Percentiles rank a stretch among this genome's conserved stretches.
Conservation (phyloP, 257 asterid genomes). For the Solanum boliviense region DNA sequence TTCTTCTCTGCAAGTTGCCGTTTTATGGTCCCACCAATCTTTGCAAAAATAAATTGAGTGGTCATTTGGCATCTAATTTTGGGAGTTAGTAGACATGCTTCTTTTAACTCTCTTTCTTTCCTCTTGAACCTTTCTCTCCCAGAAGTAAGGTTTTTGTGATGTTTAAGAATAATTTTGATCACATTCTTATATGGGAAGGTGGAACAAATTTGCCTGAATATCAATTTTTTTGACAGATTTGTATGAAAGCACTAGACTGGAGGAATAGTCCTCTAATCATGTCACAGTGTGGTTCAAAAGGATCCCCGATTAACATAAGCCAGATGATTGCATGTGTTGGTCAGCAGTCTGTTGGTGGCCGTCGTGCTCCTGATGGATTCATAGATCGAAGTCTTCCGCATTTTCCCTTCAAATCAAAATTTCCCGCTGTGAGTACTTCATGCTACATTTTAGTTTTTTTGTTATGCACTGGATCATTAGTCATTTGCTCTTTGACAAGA, state of each 20-base stretch:
- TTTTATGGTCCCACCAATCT: not conserved
- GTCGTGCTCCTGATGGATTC: slow-evolving; percentile 94
- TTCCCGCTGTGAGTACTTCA: slow-evolving; percentile 61
- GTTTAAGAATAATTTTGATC: not conserved
- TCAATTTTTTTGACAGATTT: slow-evolving; percentile 38
- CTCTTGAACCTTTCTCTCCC: not conserved
- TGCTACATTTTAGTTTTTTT: not conserved
- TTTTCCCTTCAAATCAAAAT: slow-evolving; percentile 68
- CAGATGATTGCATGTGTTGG: slow-evolving; percentile 99
- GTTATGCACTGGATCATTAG: not conserved
- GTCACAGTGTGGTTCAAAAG: slow-evolving; percentile 99
- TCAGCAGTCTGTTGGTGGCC: slow-evolving; percentile 94
- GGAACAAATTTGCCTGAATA: not conserved
- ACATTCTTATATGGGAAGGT: not conserved
- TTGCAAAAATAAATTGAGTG: not conserved
- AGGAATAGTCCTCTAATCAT: slow-evolving; percentile 93
- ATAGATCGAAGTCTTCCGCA: slow-evolving; percentile 93
- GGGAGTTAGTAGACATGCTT: not conserved
- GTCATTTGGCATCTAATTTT: not conserved
- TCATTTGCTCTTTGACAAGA: not conserved
- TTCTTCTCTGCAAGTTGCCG: not conserved
- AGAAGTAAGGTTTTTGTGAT: not conserved
- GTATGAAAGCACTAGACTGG: slow-evolving; percentile 73
- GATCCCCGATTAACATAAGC: slow-evolving; percentile 88
- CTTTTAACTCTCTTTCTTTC: not conserved